Conservation (phyloP, 2,329 filamentous ascomycete genomes). For the Neocatenulostroma microsporum region DNA sequence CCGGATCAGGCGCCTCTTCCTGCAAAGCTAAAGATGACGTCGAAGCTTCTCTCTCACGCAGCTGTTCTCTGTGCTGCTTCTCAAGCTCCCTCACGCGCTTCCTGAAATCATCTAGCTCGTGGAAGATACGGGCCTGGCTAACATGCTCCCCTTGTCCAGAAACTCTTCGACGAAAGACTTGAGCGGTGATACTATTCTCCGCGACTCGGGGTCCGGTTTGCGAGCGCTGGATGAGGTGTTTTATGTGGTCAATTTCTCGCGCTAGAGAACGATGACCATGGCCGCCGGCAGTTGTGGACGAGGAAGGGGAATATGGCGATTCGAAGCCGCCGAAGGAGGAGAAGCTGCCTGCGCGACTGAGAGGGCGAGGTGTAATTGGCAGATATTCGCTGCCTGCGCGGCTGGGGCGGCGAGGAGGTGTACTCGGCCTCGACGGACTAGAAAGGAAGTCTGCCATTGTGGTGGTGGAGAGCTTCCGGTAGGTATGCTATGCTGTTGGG, state of each 20-base stretch:
- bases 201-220: conserved; percentile 4
- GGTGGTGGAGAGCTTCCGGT: no score
- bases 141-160: conserved; percentile 9
- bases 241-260: conserved; percentile 21
- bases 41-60: not conserved
- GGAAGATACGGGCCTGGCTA: conserved; percentile 14
- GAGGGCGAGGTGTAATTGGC: no score
- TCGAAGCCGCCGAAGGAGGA: no score
- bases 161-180: conserved; percentile 14
- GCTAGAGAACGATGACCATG: conserved; percentile 12
- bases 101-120: conserved; percentile 18
- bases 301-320: no score
- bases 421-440: no score
- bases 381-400: no score
- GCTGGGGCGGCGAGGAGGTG: no score
- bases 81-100: conserved; percentile 15
- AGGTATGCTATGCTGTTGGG: no score
- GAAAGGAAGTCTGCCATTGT: no score
- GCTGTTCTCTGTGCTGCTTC: conserved; percentile 6
- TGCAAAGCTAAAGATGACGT: no score
- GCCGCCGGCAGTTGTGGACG: conserved; percentile 2
- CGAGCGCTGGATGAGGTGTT: conserved; percentile 13
- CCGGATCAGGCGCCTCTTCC: no score
- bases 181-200: conserved; percentile 15
- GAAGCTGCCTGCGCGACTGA: no score